Conservation (phyloP, 768 basidiomycete species). For the Lanmaoa pseudosensibilis region DNA sequence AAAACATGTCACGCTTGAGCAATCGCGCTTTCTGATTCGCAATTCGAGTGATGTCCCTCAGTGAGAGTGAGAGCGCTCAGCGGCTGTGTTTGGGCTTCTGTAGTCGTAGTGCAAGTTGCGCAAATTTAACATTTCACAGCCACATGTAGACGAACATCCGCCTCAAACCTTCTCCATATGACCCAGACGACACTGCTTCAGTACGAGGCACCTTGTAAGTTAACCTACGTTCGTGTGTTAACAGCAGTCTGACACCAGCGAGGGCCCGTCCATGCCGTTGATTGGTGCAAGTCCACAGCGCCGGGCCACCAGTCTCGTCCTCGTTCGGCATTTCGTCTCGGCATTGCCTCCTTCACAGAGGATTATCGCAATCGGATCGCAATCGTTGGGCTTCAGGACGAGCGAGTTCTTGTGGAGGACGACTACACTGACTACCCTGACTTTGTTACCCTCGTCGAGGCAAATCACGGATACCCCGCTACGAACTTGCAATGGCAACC, state of each 20-base stretch:
- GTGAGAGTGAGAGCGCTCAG: no score
- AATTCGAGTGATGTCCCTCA: background rate
- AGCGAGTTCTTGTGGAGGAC: conserved; percentile 84
- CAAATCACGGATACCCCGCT: conserved; percentile 88
- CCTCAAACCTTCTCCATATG: conserved; percentile 40
- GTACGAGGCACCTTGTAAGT: conserved; percentile 85
- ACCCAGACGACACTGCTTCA: conserved; percentile 72
- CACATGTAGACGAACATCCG: conserved; percentile 20
- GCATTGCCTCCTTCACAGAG: conserved; percentile 82
- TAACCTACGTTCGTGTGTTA: background rate
- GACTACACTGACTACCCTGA: conserved; percentile 82
- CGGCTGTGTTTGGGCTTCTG: background rate
- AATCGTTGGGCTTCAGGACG: conserved; percentile 77
- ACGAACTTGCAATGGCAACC: conserved; percentile 96
- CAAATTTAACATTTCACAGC: conserved; percentile 14
- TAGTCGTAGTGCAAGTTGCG: background rate
- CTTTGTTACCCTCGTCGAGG: conserved; percentile 83
- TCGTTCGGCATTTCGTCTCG: conserved; percentile 80
- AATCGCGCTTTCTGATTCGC: conserved; percentile 10
- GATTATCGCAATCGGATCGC: conserved; percentile 82
- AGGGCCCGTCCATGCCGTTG: conserved; percentile 87
- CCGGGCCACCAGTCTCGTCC: conserved; percentile 72
- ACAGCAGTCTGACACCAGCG: conserved; percentile 20
- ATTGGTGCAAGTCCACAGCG: conserved; percentile 84
- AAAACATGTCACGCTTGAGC: conserved; percentile 17